phyloP scores from a whole-genome alignment of 371 early-diverging fungal genomes.

The Rhizopus sp. region DNA sequence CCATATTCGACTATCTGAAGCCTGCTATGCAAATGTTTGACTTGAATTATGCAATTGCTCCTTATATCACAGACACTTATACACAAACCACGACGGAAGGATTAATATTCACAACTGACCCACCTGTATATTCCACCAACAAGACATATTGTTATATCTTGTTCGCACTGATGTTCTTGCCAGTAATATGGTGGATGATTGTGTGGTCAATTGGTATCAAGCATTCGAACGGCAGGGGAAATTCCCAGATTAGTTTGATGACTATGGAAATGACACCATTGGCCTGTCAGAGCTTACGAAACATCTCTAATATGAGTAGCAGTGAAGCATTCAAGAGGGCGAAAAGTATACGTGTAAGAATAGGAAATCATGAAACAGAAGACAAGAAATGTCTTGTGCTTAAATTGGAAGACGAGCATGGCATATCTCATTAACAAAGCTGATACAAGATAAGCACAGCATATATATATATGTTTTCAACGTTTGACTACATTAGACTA shows the following conservation, averaged over 20 bases:
- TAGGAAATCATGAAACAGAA: neutral
- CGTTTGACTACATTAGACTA: too few species aligned
- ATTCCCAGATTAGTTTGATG: slow-evolving; percentile 19
- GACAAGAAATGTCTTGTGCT: neutral
- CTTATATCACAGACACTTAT: neutral
- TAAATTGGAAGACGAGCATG: slow-evolving; percentile 7
- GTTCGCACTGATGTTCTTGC: slow-evolving; percentile 11
- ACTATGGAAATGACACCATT: slow-evolving; percentile 15
- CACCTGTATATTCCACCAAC: slow-evolving; percentile 1
- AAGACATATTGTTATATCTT: neutral
- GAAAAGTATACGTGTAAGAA: slow-evolving; percentile 7
- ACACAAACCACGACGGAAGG: slow-evolving; percentile 4
- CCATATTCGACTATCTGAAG: slow-evolving; percentile 7
- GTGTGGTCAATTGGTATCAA: slow-evolving; percentile 14
- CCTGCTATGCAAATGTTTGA: neutral
- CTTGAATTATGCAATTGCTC: slow-evolving; percentile 11
- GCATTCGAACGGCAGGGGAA: slow-evolving; percentile 12
- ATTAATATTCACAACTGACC: neutral
- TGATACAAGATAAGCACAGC: too few species aligned
- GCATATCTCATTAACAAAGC: too few species aligned
- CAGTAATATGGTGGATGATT: slow-evolving; percentile 11
- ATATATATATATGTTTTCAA: too few species aligned
- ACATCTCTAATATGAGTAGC: slow-evolving; percentile 6
- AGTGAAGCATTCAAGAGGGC: slow-evolving; percentile 7
- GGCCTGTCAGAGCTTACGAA: slow-evolving; percentile 4